Base-by-base conservation (phyloP, 148 eudicot genomes). In the Rhododendron simsii region DNA sequence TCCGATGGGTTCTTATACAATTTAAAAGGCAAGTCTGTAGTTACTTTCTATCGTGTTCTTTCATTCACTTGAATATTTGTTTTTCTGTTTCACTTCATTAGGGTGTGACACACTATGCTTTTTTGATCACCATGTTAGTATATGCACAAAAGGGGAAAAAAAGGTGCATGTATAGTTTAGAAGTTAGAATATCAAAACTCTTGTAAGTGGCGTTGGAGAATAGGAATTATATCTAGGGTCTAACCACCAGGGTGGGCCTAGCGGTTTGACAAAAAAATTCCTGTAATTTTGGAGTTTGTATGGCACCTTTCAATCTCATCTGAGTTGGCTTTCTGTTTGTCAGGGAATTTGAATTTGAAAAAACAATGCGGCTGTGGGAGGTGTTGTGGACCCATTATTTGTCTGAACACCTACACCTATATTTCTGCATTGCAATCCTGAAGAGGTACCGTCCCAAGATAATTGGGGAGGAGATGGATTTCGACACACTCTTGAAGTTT, bases 1-100 rank as follows among this genome's bases (percentile, higher is more conserved):
- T 96, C 91, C 98, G 99, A 57, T 96, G 99, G 99, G 90, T 96
- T 87, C 95, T 96, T 84, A 95, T 96, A 87, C 99, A 95, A 87
- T 95, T 96, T 75, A 95, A 96, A 90, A 94, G 99, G 99, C 85
- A 88, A 90, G 96, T 88, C 28, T 61, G 61, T 13, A 39, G 50
- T 65, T 39, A 28, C 75, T 67, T 83, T 78, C 67, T 55, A 35
- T 80, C 5, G 4, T 78, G 48, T 55, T 63, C 80, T 37, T 88
- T 86, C 39, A 37, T 80, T 39, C 47, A 44, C 45, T 82, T 65
- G 18, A 30, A 11, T 39, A 30, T 87, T 5, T 23, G 39, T 83
- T 18, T 61, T 83, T 39, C 45, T 63, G 14, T 45, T 53, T 63
- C 41, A 48, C n/a, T 15, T 53, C 26, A 63, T 59, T 55, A 39